phyloP scores from a whole-genome alignment of 2,329 filamentous ascomycete genomes.

The Fusarium incarnatum region DNA sequence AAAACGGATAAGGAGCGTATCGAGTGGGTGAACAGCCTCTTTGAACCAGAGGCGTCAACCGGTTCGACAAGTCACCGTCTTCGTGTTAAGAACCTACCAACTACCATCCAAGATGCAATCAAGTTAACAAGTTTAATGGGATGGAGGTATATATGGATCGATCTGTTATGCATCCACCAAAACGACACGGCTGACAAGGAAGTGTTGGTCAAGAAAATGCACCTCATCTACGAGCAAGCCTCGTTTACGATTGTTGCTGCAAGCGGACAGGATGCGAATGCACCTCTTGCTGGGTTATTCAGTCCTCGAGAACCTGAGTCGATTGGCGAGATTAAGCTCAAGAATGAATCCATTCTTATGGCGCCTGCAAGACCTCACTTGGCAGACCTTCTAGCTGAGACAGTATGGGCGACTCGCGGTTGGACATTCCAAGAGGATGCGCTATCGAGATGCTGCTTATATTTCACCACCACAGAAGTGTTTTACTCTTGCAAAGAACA shows the following conservation, averaged over 20 bases:
- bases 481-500: background rate
- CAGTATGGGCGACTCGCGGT: background rate
- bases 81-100: background rate
- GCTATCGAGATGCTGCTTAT: background rate
- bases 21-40: background rate
- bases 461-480: background rate
- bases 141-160: background rate
- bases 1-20: rapidly evolving
- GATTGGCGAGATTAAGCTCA: background rate
- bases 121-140: rapidly evolving
- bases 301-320: background rate
- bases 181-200: background rate
- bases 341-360: background rate
- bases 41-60: rapidly evolving
- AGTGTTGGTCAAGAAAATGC: background rate
- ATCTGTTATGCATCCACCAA: background rate
- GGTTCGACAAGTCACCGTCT: background rate
- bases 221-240: background rate
- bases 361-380: background rate
- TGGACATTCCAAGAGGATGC: background rate
- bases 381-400: background rate
- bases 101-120: background rate
- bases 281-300: background rate
- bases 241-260: background rate
- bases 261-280: background rate